Percentiles rank a stretch among this genome's conserved stretches.
phyloP scores from a whole-genome alignment of 2,329 filamentous ascomycete genomes.

The Teratosphaeria destructans region DNA sequence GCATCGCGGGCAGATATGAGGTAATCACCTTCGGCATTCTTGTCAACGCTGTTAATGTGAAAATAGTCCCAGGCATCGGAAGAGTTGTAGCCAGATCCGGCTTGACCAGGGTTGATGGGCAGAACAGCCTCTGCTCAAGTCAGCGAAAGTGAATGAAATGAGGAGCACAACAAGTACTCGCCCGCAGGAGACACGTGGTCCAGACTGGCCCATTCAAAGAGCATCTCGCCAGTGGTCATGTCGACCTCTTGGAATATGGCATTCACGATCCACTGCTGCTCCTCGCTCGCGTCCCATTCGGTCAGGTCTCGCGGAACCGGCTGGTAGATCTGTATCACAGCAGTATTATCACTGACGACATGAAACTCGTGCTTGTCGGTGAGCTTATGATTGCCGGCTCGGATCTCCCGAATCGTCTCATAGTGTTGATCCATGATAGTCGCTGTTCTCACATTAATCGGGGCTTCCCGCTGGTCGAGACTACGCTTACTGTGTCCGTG shows the following conservation, averaged over 20 bases:
- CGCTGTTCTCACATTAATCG: neutral
- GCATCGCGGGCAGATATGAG: slow-evolving; percentile 43
- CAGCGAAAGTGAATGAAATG: neutral
- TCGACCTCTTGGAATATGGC: slow-evolving; percentile 27
- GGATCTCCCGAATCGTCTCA: slow-evolving; percentile 5
- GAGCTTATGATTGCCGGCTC: slow-evolving; percentile 29
- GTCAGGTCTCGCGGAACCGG: slow-evolving; percentile 18
- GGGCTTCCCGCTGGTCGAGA: neutral
- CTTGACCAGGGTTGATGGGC: neutral
- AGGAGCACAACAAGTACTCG: slow-evolving; percentile 3
- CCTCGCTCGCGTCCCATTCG: slow-evolving; percentile 8
- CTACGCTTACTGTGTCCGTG: slow-evolving; percentile 16
- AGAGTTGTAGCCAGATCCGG: neutral
- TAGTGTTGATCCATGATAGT: neutral
- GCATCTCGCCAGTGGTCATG: slow-evolving; percentile 39
- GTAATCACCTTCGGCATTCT: slow-evolving; percentile 38
- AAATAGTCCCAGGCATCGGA: slow-evolving; percentile 41
- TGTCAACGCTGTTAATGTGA: slow-evolving; percentile 47
- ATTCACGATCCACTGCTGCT: slow-evolving; percentile 30
- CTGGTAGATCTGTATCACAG: slow-evolving; percentile 36
- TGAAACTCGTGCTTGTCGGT: slow-evolving; percentile 37
- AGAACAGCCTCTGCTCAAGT: neutral
- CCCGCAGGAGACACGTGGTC: slow-evolving; percentile 40
- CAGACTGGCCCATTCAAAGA: slow-evolving; percentile 47
- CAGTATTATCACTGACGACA: slow-evolving; percentile 31